phyloP scores from a whole-genome alignment of 2,329 filamentous ascomycete species.

The Teratosphaeria gauchensis region DNA sequence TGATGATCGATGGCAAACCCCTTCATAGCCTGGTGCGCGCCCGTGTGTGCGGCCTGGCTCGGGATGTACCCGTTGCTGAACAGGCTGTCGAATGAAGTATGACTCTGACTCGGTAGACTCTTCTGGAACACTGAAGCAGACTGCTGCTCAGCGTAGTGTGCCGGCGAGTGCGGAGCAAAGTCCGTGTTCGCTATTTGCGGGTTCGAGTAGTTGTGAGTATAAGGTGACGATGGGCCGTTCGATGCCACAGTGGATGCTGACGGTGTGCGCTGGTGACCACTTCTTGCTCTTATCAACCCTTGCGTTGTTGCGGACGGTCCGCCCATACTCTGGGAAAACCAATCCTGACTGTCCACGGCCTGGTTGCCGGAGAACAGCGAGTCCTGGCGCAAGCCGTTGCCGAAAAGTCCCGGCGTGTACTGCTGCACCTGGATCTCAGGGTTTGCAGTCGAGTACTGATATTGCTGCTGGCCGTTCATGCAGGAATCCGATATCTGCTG shows the following conservation, averaged over 20 bases:
- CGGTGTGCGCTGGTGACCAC: conserved; percentile 22
- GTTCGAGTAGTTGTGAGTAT: conserved; percentile 23
- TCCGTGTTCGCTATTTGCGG: conserved; percentile 38
- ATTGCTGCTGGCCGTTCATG: neutral
- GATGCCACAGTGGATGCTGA: conserved; percentile 35
- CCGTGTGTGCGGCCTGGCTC: conserved; percentile 22
- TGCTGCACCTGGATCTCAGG: conserved; percentile 1
- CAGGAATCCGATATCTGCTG: neutral
- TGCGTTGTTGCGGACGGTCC: neutral
- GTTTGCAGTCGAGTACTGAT: neutral
- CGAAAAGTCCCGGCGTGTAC: neutral
- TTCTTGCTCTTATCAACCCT: conserved; percentile 6
- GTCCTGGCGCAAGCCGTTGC: neutral
- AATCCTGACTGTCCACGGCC: neutral
- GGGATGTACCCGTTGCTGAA: conserved; percentile 23
- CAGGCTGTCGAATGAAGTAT: conserved; percentile 45
- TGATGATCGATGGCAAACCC: conserved; percentile 46
- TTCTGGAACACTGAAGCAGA: conserved; percentile 33
- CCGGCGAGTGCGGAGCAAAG: conserved; percentile 32
- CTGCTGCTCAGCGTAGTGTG: conserved; percentile 28
- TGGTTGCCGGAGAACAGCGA: neutral
- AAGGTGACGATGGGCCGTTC: conserved; percentile 36
- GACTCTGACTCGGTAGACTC: conserved; percentile 46
- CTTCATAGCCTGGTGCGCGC: conserved; percentile 52
- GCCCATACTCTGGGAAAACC: conserved; percentile 2